Evolutionary conservation across 2,329 filamentous ascomycete species (phyloP), one percentile per base, ranked within the genome.

Genomic region (Diaporthe aspalathi): DNA sequence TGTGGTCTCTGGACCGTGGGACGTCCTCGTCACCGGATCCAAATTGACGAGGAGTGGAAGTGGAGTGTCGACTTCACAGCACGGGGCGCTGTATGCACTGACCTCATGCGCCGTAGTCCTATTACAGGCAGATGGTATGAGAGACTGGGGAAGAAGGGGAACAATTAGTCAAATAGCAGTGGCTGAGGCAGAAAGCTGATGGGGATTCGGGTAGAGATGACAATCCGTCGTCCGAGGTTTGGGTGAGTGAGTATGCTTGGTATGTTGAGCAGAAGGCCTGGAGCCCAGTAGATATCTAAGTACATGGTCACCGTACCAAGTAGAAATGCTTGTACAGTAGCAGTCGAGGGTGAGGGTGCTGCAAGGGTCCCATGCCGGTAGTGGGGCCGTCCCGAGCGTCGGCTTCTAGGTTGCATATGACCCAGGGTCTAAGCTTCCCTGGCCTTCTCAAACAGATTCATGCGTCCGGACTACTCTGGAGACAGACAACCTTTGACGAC

Each of bases 381-480:
- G 43, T 49, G 60, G 60, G 60, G 43, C 60, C 60, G 45, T 65
- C 60, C 60, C 60, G 45, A 65, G 60, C 43, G 60, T 22, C 24
- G 60, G 60, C 60, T 65, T 65, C n/a, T n/a, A n/a, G n/a, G n/a
- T n/a, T n/a, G 60, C 60, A 65, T 50, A 65, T 65, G 60, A 65
- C 60, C 60, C 40, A 50, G 60, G 60, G 43, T 65, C 60, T 65
- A 38, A 49, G 29, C 45, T 65, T 63, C 60, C 60, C 43, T 63
- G 60, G 60, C 60, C 60, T 35, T 49, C 60, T 63, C 43, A 49
- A 63, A 63, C 60, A 63, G 60, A 62, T 57, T 66, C 53, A 71
- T 60, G 62, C 69, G 32, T 38, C 5, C 9, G 32, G 32, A n/a
- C n/a, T n/a, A n/a, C n/a, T 62, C 69, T 45, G 29, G 45, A 65